phyloP scores from a whole-genome alignment of 345 rosid genomes.

The Leavenworthia alabamica region DNA sequence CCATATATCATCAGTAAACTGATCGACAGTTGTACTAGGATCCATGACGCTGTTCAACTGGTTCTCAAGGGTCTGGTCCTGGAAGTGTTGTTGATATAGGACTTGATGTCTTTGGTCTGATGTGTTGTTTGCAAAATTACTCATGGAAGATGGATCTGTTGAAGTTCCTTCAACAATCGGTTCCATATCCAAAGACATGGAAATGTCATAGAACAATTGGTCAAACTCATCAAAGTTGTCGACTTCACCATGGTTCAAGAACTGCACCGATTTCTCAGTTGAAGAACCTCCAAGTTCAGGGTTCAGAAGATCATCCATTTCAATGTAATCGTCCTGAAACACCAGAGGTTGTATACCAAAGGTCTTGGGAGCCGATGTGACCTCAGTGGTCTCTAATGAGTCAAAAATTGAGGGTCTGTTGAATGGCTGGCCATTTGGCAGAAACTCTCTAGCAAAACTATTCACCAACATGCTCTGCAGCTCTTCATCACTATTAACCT shows the following conservation, averaged over 20 bases:
- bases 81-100: conserved; percentile 6
- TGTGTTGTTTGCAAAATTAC: conserved; percentile 5
- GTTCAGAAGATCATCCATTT: conserved; percentile 66
- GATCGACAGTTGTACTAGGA: conserved; percentile 5
- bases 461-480: conserved; percentile 10
- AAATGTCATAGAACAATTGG: conserved; percentile 17
- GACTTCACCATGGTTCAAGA: conserved; percentile 10
- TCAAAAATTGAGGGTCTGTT: conserved; percentile 2
- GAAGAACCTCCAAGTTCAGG: conserved; percentile 31
- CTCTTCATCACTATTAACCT: conserved; percentile 6
- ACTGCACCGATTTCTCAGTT: not conserved
- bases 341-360: conserved; percentile 2
- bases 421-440: not conserved
- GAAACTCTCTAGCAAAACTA: not conserved
- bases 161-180: conserved; percentile 17
- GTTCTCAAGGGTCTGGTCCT: not conserved
- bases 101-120: not conserved
- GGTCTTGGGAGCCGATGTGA: conserved; percentile 15
- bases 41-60: conserved; percentile 10
- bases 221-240: conserved; percentile 6
- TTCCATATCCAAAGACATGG: conserved; percentile 21
- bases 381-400: conserved; percentile 17
- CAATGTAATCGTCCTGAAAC: conserved; percentile 57
- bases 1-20: conserved; percentile 16
- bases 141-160: not conserved